Percentiles rank a stretch among this genome's conserved stretches.
Conservation (phyloP, 2,329 filamentous ascomycete genomes). For the Cladobotryum mycophilum region DNA sequence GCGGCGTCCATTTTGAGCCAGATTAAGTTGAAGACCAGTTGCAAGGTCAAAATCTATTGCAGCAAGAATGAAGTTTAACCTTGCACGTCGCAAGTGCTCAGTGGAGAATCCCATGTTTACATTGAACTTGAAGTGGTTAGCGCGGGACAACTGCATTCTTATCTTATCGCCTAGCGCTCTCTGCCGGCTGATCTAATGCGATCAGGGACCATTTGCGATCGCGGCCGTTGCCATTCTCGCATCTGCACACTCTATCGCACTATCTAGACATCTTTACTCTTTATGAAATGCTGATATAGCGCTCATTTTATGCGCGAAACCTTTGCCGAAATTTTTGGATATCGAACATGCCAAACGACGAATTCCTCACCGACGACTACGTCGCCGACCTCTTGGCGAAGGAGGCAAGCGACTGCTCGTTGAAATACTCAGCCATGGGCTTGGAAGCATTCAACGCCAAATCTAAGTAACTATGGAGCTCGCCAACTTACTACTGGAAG, state of each 20-base stretch:
- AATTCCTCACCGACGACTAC: constrained; percentile 66
- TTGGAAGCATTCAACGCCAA: constrained; percentile 54
- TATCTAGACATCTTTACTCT: too few species aligned
- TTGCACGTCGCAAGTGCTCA: too few species aligned
- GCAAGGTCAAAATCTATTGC: neutral
- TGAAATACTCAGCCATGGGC: constrained; percentile 69
- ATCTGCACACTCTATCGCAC: too few species aligned
- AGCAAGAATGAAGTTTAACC: neutral
- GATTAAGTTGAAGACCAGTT: too few species aligned
- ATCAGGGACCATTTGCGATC: too few species aligned
- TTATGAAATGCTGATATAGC: neutral
- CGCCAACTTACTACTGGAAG: neutral
- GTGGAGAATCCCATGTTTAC: constrained; percentile 31
- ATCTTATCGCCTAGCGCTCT: neutral
- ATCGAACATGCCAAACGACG: constrained; percentile 37
- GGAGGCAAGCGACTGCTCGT: constrained; percentile 68
- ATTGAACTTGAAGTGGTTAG: constrained; percentile 26
- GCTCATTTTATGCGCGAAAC: neutral
- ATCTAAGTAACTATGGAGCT: constrained; percentile 38
- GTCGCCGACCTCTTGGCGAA: constrained; percentile 72
- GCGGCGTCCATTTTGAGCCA: constrained; percentile 22
- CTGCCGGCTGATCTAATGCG: too few species aligned
- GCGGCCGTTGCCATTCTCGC: too few species aligned
- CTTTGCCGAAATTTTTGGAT: neutral
- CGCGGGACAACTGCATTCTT: constrained; percentile 1